Evolutionary conservation across 163 green algal genomes (phyloP).

Genomic region (Volvox carteri): DNA sequence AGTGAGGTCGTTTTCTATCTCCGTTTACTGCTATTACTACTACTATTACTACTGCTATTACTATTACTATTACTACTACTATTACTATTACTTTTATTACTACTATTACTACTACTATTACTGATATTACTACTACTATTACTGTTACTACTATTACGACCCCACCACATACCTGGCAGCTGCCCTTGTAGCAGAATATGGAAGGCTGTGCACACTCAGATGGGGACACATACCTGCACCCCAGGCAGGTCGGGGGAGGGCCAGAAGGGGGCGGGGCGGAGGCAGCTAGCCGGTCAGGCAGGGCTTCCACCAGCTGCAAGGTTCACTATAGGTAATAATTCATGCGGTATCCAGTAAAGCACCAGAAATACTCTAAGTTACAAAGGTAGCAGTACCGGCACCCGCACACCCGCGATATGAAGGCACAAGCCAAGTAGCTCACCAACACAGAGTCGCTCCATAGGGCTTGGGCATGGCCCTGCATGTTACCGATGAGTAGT

Average conservation of each 20-base stretch:
- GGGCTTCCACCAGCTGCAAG: too few species aligned
- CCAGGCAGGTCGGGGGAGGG: neutral
- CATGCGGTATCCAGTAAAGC: neutral
- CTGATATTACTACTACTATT: neutral
- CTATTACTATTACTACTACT: too few species aligned
- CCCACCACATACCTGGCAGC: constrained; percentile 15
- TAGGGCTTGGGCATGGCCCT: neutral
- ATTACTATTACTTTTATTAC: too few species aligned
- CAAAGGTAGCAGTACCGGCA: neutral
- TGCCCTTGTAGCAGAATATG: constrained; percentile 23
- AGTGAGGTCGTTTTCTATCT: too few species aligned
- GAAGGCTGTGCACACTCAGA: neutral
- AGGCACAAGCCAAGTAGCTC: neutral
- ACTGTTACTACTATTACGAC: neutral
- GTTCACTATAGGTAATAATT: too few species aligned
- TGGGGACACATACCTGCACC: neutral
- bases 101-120: neutral
- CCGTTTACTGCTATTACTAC: too few species aligned
- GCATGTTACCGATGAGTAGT: neutral
- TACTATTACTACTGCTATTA: too few species aligned
- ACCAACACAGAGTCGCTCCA: constrained; percentile 4
- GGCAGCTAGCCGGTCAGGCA: too few species aligned
- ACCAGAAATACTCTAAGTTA: neutral
- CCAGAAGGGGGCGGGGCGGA: too few species aligned
- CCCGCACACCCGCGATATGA: neutral